Base-by-base conservation (phyloP, 257 asterid species). In the Vinca minor region DNA sequence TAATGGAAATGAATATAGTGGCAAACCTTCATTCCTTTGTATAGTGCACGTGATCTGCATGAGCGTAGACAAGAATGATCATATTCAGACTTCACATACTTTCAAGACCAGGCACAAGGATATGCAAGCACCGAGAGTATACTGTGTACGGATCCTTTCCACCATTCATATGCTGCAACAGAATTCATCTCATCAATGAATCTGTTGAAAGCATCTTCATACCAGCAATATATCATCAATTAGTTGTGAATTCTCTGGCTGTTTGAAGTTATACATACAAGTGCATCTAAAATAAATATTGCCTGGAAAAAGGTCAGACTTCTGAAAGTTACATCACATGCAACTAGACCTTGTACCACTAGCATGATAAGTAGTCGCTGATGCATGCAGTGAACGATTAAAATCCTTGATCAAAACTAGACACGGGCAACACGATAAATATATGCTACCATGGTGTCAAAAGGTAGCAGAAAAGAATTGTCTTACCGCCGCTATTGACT, bases 41-140 rank as follows among this genome's bases (percentile, higher is more conserved):
- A 90, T 42, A 90, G 73, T 68, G 97, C 97, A 62, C 96, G 90
- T 69, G 97, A 90, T 75, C 97, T 82, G 75, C 97, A 90, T 60
- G 97, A 90, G 63, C 90, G 88, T 36, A 90, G 81, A 74, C 97
- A 90, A 74, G 97, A 87, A 74, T 90, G 97, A 74, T 90, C 97
- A 66, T 90, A 90, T 64, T 90, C 96, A 35, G 97, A 90, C 79
- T 81, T 90, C 67, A 90, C 97, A 38, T 85, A 90, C 71, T 87
- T 90, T 95, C 97, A 90, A 69, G 96, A 90, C 96, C 97, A 90
- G 70, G 97, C 92, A 79, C 95, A 90, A 77, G 97, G 96, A 74
- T 90, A 87, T 65, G 97, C 96, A 72, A 87, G 81, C 63, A 90
- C 81, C 13, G 93, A 84, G 68, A 90, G 87, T 79, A 90, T 90